Evolutionary conservation across 208 protist genomes (phyloP).

Genomic region (Naegleria gruberi): DNA sequence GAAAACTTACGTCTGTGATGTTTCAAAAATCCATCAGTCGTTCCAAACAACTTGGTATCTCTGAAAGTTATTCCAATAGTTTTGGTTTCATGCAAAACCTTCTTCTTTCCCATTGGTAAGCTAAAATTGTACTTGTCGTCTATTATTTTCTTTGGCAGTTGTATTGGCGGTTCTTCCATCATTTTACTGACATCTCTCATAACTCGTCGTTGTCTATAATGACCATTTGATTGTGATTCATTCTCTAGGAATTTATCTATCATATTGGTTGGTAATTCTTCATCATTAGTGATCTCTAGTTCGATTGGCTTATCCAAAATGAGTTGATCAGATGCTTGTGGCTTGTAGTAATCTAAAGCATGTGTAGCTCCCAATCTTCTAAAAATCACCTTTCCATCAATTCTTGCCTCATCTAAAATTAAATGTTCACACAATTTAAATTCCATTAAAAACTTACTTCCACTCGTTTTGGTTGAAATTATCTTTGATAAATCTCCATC

Average conservation of each 20-base stretch:
- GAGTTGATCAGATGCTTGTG: background rate
- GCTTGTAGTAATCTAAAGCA: background rate
- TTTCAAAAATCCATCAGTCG: background rate
- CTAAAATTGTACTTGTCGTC: background rate
- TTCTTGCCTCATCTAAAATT: background rate
- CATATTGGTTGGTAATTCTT: background rate
- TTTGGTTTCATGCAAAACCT: constrained; percentile 6
- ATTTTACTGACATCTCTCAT: background rate
- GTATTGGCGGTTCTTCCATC: background rate
- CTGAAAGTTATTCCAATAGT: background rate
- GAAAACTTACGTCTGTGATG: constrained; percentile 11
- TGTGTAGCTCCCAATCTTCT: constrained; percentile 15
- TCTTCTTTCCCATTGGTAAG: background rate
- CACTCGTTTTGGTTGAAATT: background rate
- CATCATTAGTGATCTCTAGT: background rate
- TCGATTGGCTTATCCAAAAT: background rate
- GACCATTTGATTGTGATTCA: background rate
- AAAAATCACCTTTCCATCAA: background rate
- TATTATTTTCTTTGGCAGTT: background rate
- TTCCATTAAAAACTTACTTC: background rate
- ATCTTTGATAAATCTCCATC: background rate
- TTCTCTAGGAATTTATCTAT: background rate
- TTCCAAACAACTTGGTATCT: constrained; percentile 8
- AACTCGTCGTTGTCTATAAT: background rate
- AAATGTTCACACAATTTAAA: background rate